Base-by-base conservation (phyloP, 495 filamentous ascomycete species). In the Aspergillus diversus region DNA sequence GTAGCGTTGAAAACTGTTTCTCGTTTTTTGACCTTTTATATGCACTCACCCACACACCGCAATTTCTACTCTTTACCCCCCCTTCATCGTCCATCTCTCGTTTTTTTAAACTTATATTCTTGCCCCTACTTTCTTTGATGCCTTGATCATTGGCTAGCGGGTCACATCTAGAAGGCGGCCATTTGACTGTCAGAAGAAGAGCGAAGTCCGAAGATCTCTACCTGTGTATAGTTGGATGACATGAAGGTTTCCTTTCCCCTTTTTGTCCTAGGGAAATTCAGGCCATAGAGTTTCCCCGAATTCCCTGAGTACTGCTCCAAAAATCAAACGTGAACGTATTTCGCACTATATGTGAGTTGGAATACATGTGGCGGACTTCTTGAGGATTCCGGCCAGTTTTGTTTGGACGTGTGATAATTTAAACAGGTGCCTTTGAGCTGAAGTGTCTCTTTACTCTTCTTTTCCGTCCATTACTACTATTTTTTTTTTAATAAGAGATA, bases 1-100 rank as follows among this genome's bases (percentile, higher is more conserved):
- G 47, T 51, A 53, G 65, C 65, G 65, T 56, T 66, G 60, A 63
- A 56, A 52, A 11, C 27, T 42, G 47, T 35, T 21, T 42, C 42
- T 50, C 55, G n/a, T 42, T 58, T 37, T 27, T 54, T 54, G 33
- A 7, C 21, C 16, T 47, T 50, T 59, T 39, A 12, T 17, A 47
- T 50, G 21, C 21, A 27, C 21, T 27, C 21, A 27, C 21, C 21
- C 21, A 27, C 21, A 27, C 21, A 27, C 21, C 21, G 2, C 48
- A 17, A 32, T 12, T 53, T 52, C 16, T 37, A 32, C 17, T 15
- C 12, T 54, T 57, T 5, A 33, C 47, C 11, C 15, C 54, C 39
- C 13, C 49, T 49, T 34, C 21, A 4, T 33, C 27, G 16, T 57
- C 32, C 17, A 2, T 57, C 32, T 34, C 42, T 31, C 39, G 32